A percentile compares a stretch with the other conserved stretches of the same genome.
phyloP scores from a whole-genome alignment of 2,329 filamentous ascomycete genomes.

The Ophiosphaerella korrae region DNA sequence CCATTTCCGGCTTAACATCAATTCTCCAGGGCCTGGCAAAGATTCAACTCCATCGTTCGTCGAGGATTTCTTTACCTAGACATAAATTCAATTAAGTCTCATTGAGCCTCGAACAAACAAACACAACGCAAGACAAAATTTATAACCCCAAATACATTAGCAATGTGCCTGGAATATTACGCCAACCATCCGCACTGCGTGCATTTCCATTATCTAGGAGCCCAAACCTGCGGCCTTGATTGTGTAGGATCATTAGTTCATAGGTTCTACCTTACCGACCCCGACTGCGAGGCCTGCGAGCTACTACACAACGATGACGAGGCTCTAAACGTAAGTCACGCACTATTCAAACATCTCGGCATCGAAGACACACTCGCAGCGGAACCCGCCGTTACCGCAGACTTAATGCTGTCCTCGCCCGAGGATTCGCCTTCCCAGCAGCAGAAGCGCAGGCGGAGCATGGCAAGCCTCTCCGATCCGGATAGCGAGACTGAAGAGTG shows the following conservation, averaged over 20 bases:
- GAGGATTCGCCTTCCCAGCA: not conserved
- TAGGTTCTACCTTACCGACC: slow-evolving; percentile 5
- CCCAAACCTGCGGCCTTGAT: slow-evolving; percentile 3
- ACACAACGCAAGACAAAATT: not conserved
- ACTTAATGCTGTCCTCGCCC: too few relatives aligned
- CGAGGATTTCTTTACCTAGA: too few relatives aligned
- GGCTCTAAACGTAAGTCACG: not conserved
- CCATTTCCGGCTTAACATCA: too few relatives aligned
- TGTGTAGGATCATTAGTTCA: not conserved
- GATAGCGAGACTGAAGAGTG: not conserved
- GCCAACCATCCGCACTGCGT: slow-evolving; percentile 5
- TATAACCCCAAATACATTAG: not conserved
- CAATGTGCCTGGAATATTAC: slow-evolving; percentile 17
- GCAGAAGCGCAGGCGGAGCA: not conserved
- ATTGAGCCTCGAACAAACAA: too few relatives aligned
- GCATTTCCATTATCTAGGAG: slow-evolving; percentile 7
- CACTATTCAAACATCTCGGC: too few relatives aligned
- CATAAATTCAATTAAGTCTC: too few relatives aligned
- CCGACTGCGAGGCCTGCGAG: not conserved
- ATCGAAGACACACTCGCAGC: too few relatives aligned
- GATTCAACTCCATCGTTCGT: too few relatives aligned
- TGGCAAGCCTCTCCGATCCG: not conserved
- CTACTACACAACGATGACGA: not conserved
- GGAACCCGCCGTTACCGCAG: too few relatives aligned
- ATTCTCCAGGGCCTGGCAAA: too few relatives aligned